These are phyloP conservation scores for Neonectria hederae DNA, from an alignment of 2,329 filamentous ascomycete genomes.

Conservation along the genomic window DNA sequence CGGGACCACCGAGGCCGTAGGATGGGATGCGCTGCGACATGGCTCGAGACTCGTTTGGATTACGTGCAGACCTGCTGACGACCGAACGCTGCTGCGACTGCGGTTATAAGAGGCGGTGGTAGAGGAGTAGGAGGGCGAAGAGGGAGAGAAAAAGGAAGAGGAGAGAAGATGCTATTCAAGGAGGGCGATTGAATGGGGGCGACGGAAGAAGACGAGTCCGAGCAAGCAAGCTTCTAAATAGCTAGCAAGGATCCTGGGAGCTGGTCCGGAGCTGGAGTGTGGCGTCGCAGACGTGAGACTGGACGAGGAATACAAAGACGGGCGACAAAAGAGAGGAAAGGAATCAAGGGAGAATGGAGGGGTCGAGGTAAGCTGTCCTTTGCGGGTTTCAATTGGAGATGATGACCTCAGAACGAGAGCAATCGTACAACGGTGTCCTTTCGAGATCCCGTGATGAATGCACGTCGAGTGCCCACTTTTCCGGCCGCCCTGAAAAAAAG, in stretches of 20 bases:
- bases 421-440: slow-evolving; percentile 52
- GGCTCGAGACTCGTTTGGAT: slow-evolving; percentile 26
- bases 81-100: slow-evolving; percentile 21
- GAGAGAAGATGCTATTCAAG: slow-evolving; percentile 3
- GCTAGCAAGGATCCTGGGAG: slow-evolving; percentile 14
- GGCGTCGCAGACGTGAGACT: slow-evolving; percentile 10
- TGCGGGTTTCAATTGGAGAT: slow-evolving; percentile 40
- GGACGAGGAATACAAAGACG: slow-evolving; percentile 4
- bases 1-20: slow-evolving; percentile 81
- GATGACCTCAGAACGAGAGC: slow-evolving; percentile 45
- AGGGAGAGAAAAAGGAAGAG: neutral
- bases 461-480: slow-evolving; percentile 42
- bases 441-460: slow-evolving; percentile 49
- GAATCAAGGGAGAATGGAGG: slow-evolving; percentile 16
- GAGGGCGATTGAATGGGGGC: slow-evolving; percentile 1
- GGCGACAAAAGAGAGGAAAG: slow-evolving; percentile 22
- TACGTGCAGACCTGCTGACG: slow-evolving; percentile 43
- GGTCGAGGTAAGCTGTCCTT: slow-evolving; percentile 37
- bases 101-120: slow-evolving; percentile 4
- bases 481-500: slow-evolving; percentile 23
- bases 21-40: slow-evolving; percentile 71
- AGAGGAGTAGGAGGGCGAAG: slow-evolving; percentile 12
- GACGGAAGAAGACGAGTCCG: slow-evolving; percentile 5
- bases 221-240: slow-evolving; percentile 15
- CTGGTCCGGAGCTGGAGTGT: slow-evolving; percentile 17